Evolutionary conservation across 768 basidiomycete species (phyloP).

Genomic region (Cystobasidium tubakii): DNA sequence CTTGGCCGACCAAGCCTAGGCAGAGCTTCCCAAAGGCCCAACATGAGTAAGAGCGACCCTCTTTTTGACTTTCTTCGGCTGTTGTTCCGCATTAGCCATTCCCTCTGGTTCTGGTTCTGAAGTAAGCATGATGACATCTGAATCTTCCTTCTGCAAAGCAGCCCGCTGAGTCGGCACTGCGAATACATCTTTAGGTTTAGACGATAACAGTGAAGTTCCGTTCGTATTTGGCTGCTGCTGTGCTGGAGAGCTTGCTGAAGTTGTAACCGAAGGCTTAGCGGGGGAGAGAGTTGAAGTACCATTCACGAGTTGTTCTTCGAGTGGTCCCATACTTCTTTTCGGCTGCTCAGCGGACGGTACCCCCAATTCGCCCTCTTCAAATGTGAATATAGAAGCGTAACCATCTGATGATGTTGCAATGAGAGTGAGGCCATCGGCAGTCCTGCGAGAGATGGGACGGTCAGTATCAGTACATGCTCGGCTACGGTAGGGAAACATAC

Average conservation of each 20-base stretch:
- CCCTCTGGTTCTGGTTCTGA: not conserved
- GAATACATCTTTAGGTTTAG: not conserved
- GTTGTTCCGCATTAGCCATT: not conserved
- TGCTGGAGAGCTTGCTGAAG: not conserved
- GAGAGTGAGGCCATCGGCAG: constrained; percentile 86
- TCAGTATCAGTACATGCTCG: too few species aligned
- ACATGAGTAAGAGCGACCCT: constrained; percentile 9
- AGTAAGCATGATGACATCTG: constrained; percentile 4
- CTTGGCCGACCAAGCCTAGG: not conserved
- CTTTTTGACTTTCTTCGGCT: constrained; percentile 24
- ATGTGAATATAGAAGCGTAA: constrained; percentile 89
- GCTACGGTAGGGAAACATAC: constrained; percentile 60
- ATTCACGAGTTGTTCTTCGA: not conserved
- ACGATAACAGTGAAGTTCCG: not conserved
- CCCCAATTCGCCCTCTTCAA: constrained; percentile 74
- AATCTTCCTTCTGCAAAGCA: constrained; percentile 1
- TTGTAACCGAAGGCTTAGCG: not conserved
- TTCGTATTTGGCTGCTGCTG: not conserved
- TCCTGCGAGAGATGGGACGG: constrained; percentile 58
- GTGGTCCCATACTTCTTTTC: not conserved
- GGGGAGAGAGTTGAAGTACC: not conserved
- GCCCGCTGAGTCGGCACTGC: not conserved
- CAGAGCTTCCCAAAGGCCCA: not conserved
- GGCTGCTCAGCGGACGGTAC: constrained; percentile 65
- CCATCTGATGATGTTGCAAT: constrained; percentile 90